Evolutionary conservation across 176 grass and related monocot species (phyloP).

Genomic region (Dactylis glomerata): DNA sequence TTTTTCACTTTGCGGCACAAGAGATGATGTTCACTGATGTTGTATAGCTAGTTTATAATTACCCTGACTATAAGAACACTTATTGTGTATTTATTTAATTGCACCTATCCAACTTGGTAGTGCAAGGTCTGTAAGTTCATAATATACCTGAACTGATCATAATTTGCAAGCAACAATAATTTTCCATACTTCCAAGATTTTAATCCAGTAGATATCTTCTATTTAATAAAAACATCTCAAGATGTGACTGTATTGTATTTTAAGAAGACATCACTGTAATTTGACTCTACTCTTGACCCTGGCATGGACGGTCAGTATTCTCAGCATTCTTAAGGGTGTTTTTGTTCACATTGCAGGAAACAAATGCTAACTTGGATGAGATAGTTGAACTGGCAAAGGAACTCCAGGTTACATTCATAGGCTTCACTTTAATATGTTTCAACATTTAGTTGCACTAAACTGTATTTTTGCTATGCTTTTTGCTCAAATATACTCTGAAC

Average conservation of each 20-base stretch:
- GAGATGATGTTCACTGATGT: not conserved
- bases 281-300: not conserved
- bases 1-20: not conserved
- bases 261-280: not conserved
- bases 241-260: not conserved
- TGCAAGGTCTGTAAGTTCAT: not conserved
- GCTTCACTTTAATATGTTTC: conserved; percentile 4
- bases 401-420: conserved; percentile 71
- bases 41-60: not conserved
- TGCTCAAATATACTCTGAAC: not conserved
- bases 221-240: conserved; percentile 4
- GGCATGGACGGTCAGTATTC: not conserved
- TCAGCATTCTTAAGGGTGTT: not conserved
- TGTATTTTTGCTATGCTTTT: not conserved
- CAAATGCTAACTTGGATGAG: conserved; percentile 92
- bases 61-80: not conserved
- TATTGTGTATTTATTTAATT: conserved; percentile 12
- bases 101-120: not conserved
- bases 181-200: not conserved
- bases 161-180: conserved; percentile 14
- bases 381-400: conserved; percentile 80
- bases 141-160: not conserved
- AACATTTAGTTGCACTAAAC: not conserved
- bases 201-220: not conserved
- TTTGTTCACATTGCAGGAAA: conserved; percentile 63